Evolutionary conservation across 2,329 filamentous ascomycete species (phyloP).

Genomic region (Albophoma yamanashiensis): DNA sequence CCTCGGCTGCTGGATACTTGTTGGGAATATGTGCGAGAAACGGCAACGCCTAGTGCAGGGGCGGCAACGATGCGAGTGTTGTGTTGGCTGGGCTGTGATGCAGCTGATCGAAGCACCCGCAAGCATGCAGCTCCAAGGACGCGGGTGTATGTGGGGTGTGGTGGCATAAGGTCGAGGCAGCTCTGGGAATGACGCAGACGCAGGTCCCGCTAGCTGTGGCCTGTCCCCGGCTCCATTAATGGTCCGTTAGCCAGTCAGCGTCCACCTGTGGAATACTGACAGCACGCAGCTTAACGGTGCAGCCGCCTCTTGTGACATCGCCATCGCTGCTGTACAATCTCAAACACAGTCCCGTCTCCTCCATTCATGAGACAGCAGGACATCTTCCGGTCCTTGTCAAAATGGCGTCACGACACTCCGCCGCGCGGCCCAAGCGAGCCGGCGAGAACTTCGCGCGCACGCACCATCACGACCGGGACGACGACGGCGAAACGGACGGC

Average conservation of each 20-base stretch:
- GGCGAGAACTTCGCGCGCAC: conserved; percentile 72
- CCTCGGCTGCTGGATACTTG: background rate
- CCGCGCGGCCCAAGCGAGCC: conserved; percentile 68
- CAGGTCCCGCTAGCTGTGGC: background rate
- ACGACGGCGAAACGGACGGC: conserved; percentile 40
- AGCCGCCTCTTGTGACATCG: background rate
- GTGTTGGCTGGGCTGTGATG: background rate
- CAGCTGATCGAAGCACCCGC: background rate
- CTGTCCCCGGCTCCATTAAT: background rate
- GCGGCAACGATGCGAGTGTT: background rate
- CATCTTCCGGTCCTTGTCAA: background rate
- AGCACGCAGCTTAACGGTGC: background rate
- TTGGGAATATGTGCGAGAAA: background rate
- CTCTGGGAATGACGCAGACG: background rate
- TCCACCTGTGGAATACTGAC: background rate
- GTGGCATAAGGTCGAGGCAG: background rate
- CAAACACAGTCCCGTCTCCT: background rate
- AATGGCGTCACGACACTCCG: conserved; percentile 13
- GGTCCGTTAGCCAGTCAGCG: background rate
- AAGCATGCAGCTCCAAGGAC: background rate
- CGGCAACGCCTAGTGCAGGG: background rate
- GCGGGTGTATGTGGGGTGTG: background rate
- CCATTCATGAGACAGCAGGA: background rate
- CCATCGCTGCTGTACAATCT: background rate
- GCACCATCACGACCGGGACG: conserved; percentile 52